Evolutionary conservation across 108 stramenopile genomes (phyloP).

Genomic region (Skeletonema grethae): DNA sequence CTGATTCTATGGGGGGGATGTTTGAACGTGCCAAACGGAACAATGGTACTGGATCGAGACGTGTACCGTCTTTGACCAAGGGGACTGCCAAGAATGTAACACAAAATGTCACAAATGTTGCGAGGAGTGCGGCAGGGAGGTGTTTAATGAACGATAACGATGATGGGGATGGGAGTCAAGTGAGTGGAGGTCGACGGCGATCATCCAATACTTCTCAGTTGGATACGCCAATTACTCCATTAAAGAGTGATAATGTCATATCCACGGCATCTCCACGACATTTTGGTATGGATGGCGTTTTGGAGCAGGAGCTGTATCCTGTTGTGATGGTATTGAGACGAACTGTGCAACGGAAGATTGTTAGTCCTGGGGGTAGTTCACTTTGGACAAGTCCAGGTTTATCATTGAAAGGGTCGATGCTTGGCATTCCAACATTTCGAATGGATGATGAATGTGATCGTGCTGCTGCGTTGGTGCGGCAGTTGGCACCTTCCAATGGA

Average conservation of each 20-base stretch:
- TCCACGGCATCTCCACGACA: constrained; percentile 25
- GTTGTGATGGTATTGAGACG: constrained; percentile 79
- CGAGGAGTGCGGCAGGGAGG: constrained; percentile 24
- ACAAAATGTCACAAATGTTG: constrained; percentile 38
- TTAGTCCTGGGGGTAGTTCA: constrained; percentile 17
- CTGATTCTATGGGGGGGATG: constrained; percentile 43
- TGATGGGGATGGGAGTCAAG: constrained; percentile 20
- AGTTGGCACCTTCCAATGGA: constrained; percentile 51
- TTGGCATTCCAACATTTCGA: constrained; percentile 66
- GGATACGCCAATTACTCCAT: constrained; percentile 38
- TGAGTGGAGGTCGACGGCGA: constrained; percentile 8
- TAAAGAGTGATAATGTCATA: constrained; percentile 29
- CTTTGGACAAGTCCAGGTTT: constrained; percentile 38
- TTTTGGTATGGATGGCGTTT: constrained; percentile 11
- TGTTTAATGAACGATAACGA: constrained; percentile 22
- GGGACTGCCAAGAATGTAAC: constrained; percentile 37
- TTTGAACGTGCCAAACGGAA: constrained; percentile 32
- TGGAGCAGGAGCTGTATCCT: constrained; percentile 48
- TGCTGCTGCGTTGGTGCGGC: constrained; percentile 59
- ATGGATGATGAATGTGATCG: constrained; percentile 92
- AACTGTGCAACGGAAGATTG: constrained; percentile 58
- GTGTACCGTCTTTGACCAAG: neutral
- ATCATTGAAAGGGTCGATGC: constrained; percentile 36
- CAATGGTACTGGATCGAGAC: constrained; percentile 7
- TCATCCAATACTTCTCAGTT: constrained; percentile 4